Conservation (phyloP, 305 asterid species). For the Fraxinus angustifolia region DNA sequence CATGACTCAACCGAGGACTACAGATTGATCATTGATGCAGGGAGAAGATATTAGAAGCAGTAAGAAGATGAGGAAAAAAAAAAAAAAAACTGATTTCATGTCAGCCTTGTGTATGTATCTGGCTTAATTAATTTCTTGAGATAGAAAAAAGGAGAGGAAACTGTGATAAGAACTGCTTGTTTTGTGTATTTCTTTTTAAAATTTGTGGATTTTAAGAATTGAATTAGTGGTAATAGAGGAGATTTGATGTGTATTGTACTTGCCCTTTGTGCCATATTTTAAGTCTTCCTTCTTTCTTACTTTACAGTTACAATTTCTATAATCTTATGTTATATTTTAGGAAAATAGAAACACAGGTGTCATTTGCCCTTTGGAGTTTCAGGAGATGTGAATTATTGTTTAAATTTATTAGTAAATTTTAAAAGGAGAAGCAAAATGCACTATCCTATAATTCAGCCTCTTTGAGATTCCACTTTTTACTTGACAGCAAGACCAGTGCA, state of each 20-base stretch:
- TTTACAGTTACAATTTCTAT: background rate
- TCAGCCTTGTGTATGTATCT: conserved; percentile 38
- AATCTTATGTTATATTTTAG: background rate
- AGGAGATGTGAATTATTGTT: background rate
- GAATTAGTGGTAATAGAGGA: conserved; percentile 21
- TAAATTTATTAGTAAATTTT: background rate
- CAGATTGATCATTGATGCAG: conserved; percentile 41
- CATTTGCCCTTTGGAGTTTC: background rate
- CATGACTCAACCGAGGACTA: conserved; percentile 82
- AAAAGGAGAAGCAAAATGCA: background rate
- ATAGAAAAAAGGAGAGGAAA: conserved; percentile 40
- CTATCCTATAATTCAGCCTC: background rate
- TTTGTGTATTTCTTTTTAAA: conserved; percentile 25
- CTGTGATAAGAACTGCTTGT: conserved; percentile 32
- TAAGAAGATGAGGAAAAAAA: conserved; percentile 26
- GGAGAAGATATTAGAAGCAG: conserved; percentile 23
- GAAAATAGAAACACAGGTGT: background rate
- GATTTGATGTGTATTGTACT: conserved; percentile 25
- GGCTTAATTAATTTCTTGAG: conserved; percentile 32
- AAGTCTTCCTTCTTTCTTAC: background rate
- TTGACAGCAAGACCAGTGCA: background rate
- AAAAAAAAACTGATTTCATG: conserved; percentile 17
- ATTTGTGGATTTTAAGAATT: conserved; percentile 30
- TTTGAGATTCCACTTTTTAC: background rate
- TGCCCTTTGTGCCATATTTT: background rate